Evolutionary conservation across 208 protist genomes (phyloP).

Genomic region (Angomonas desouzai): DNA sequence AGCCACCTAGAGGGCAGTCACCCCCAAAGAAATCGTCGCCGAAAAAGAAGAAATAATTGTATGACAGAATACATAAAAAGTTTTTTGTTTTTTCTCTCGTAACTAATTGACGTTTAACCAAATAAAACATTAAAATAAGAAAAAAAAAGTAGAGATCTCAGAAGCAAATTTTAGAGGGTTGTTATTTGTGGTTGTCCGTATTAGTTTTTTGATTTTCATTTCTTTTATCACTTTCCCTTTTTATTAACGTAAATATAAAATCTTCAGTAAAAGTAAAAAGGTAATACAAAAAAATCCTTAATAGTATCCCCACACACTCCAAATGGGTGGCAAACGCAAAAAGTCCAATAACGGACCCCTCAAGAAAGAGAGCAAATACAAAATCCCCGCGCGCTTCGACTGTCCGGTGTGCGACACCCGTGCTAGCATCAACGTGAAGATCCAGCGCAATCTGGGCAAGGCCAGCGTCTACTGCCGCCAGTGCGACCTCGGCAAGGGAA

Average conservation of each 20-base stretch:
- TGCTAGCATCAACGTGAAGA: slow-evolving; percentile 64
- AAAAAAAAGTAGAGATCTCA: slow-evolving; percentile 8
- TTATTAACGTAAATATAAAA: neutral
- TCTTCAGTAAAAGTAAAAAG: neutral
- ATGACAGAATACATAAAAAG: neutral
- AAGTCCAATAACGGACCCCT: slow-evolving; percentile 68
- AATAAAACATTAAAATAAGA: neutral
- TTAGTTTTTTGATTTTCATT: slow-evolving; percentile 13
- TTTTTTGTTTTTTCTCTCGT: neutral
- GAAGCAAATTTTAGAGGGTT: neutral
- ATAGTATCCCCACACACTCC: too few relatives aligned
- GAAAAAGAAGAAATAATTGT: neutral
- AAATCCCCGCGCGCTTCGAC: slow-evolving; percentile 84
- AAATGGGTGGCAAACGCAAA: slow-evolving; percentile 84
- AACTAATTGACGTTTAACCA: slow-evolving; percentile 1
- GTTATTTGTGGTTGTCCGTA: neutral
- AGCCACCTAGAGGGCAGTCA: slow-evolving; percentile 4
- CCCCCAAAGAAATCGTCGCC: neutral
- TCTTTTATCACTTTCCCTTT: neutral
- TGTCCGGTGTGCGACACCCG: slow-evolving; percentile 88
- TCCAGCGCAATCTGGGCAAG: slow-evolving; percentile 39
- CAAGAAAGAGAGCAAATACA: slow-evolving; percentile 92
- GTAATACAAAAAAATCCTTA: neutral
- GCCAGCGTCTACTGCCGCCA: slow-evolving; percentile 68
- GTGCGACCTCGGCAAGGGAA: slow-evolving; percentile 48